Evolutionary conservation across 1,284 basidiomycete genomes (phyloP).

Genomic region (Irpex rosettiformis): DNA sequence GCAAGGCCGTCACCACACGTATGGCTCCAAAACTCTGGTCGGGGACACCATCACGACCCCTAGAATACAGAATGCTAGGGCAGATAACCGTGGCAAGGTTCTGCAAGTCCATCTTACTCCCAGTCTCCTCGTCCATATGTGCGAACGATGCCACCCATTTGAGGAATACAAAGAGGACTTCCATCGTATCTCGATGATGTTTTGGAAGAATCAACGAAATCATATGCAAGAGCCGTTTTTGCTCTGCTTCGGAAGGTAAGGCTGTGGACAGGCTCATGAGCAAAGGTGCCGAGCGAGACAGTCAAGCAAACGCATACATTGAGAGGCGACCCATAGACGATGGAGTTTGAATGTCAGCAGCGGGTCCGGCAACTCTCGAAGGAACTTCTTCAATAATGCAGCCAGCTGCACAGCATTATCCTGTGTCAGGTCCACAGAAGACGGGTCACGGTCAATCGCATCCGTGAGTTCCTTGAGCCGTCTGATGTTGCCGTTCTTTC

Average conservation of each 20-base stretch:
- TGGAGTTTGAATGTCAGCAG: constrained; percentile 94
- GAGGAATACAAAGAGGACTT: constrained; percentile 96
- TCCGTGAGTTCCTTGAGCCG: constrained; percentile 89
- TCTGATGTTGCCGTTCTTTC: constrained; percentile 97
- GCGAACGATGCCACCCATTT: constrained; percentile 99
- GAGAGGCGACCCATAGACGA: constrained; percentile 83
- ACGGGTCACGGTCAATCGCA: constrained; percentile 89
- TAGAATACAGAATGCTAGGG: constrained; percentile 90
- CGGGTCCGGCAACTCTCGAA: constrained; percentile 95
- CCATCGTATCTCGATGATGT: constrained; percentile 94
- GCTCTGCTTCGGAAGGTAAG: constrained; percentile 73
- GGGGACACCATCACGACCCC: constrained; percentile 81
- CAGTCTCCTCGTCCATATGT: constrained; percentile 96
- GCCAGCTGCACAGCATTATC: constrained; percentile 98
- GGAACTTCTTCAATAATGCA: constrained; percentile 94
- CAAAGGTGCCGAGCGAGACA: background rate
- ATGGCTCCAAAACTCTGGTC: constrained; percentile 95
- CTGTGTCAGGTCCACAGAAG: constrained; percentile 85
- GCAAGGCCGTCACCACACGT: constrained; percentile 76
- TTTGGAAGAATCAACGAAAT: constrained; percentile 88
- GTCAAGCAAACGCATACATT: constrained; percentile 54
- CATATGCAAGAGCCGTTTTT: constrained; percentile 83
- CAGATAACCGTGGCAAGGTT: constrained; percentile 98
- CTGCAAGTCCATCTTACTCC: constrained; percentile 96
- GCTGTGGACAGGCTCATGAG: constrained; percentile 40